Percentiles rank a stretch among this genome's conserved stretches.
phyloP scores from a whole-genome alignment of 2,329 filamentous ascomycete species.

The Ophiocordyceps camponoti-saundersi region DNA sequence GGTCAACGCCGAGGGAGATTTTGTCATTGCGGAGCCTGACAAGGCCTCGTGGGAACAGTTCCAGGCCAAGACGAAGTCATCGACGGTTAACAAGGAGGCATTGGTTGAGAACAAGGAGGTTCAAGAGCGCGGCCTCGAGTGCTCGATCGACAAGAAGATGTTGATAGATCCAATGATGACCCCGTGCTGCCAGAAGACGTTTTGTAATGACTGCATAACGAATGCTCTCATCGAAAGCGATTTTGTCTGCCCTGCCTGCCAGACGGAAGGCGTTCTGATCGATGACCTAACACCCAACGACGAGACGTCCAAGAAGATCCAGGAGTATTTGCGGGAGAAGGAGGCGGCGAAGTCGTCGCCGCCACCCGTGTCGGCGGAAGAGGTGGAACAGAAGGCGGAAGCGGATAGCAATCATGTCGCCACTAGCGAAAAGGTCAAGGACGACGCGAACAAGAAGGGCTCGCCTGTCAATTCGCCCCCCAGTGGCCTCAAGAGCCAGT shows the following conservation, averaged over 20 bases:
- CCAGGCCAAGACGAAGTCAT: slow-evolving; percentile 84
- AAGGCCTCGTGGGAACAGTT: slow-evolving; percentile 94
- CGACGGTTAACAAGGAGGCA: slow-evolving; percentile 63
- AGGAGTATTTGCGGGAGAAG: slow-evolving; percentile 49
- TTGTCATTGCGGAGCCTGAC: slow-evolving; percentile 90
- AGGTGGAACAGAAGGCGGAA: slow-evolving; percentile 18
- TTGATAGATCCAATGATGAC: slow-evolving; percentile 99
- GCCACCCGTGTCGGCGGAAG: slow-evolving; percentile 17
- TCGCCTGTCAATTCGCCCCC: slow-evolving; percentile 15
- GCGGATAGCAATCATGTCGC: slow-evolving; percentile 8
- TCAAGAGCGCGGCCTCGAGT: slow-evolving; percentile 76
- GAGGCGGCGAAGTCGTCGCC: slow-evolving; percentile 30
- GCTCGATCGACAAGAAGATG: slow-evolving; percentile 91
- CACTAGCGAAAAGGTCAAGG: slow-evolving; percentile 2
- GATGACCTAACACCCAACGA: slow-evolving; percentile 79
- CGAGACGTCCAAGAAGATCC: slow-evolving; percentile 61
- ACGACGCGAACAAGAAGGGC: slow-evolving; percentile 16
- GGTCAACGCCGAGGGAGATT: slow-evolving; percentile 95
- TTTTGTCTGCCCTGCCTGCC: slow-evolving; percentile 85
- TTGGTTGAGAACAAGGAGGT: slow-evolving; percentile 70
- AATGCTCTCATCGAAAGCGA: slow-evolving; percentile 98
- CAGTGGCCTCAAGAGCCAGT: slow-evolving; percentile 12
- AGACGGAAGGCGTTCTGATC: slow-evolving; percentile 78
- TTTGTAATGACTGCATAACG: slow-evolving; percentile 99
- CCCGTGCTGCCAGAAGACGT: slow-evolving; percentile 94